Conservation (phyloP, 176 grass and related monocot genomes). For the Hordeum marinum region DNA sequence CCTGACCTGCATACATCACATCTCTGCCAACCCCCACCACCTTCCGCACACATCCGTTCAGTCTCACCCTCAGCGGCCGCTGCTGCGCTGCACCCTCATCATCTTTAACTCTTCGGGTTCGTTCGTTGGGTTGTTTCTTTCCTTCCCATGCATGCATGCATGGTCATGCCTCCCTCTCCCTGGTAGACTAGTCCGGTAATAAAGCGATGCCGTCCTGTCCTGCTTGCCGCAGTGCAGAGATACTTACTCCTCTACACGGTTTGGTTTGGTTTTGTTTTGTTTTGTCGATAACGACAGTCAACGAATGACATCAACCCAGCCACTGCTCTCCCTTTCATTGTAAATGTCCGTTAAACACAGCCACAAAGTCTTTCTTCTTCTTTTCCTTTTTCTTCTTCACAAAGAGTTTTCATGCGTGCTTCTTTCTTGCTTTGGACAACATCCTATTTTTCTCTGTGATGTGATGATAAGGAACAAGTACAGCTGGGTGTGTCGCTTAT, state of each 20-base stretch:
- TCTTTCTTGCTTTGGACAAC: too few relatives aligned
- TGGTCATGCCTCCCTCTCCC: too few relatives aligned
- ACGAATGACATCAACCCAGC: slow-evolving; percentile 23
- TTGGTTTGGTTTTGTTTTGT: background rate
- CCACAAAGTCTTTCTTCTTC: background rate
- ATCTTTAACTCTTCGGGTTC: background rate
- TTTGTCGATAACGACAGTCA: slow-evolving; percentile 24
- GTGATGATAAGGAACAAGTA: too few relatives aligned
- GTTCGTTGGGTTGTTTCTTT: background rate
- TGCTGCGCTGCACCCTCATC: background rate
- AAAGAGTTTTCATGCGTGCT: too few relatives aligned
- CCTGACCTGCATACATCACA: background rate
- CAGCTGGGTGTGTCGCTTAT: background rate
- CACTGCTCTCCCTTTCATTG: background rate
- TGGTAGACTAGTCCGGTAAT: background rate
- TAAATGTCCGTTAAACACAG: background rate
- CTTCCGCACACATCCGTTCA: background rate
- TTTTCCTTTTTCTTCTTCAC: background rate
- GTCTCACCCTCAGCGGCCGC: background rate
- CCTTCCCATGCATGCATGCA: background rate
- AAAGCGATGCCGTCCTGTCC: background rate
- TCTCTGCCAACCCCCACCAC: background rate
- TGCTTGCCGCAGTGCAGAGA: background rate
- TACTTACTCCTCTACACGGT: background rate
- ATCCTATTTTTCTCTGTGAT: too few relatives aligned